Base-by-base conservation (phyloP, 2,329 filamentous ascomycete genomes). In the Zymoseptoria pseudotritici region DNA sequence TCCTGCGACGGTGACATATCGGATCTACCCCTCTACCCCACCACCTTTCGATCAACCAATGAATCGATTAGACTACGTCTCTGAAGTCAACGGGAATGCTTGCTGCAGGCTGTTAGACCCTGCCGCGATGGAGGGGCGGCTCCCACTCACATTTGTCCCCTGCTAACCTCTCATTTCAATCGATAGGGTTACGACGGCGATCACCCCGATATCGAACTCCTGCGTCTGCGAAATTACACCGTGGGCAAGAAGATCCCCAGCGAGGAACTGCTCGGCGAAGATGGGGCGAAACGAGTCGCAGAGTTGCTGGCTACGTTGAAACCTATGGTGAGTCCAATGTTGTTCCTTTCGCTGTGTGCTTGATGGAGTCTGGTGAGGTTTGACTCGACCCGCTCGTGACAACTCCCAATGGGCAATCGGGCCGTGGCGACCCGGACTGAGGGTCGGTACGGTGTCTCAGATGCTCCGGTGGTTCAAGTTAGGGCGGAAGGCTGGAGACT, bases 141-240 rank as follows among this genome's bases (percentile, higher is more conserved):
- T 42, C 17, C 36, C 13, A 46, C 17, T 46, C 36, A 11, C 36
- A 46, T 46, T 46, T 7, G 36, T 4, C 36, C 36, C 13, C 36
- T 46, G 36, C 36, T 46, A 11, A 46, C 36, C 36, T 46, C 13
- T 46, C 5, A 46, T n/a, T 17, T 11, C 10, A 46, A 17, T 17
- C 36, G 36, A 62, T 70, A 93, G 88, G 90, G 89, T 53, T 96
- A 89, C 71, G 78, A 84, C 52, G 81, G 82, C 20, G 86, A 89
- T 60, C 89, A 96, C 71, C 78, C 83, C 50, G 88, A 96, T 66
- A 91, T 96, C 69, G 85, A 86, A 58, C 80, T 97, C 56, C 79
- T 96, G 58, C 88, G 91, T 67, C 80, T 97, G 70, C 83, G 86
- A 62, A 94, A 87, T 73, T 96, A 88, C 72, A 92, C 88, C 0